A percentile compares a stretch with the other conserved stretches of the same genome.
phyloP scores from a whole-genome alignment of 768 basidiomycete genomes.

The Leccinum pellstonianum region DNA sequence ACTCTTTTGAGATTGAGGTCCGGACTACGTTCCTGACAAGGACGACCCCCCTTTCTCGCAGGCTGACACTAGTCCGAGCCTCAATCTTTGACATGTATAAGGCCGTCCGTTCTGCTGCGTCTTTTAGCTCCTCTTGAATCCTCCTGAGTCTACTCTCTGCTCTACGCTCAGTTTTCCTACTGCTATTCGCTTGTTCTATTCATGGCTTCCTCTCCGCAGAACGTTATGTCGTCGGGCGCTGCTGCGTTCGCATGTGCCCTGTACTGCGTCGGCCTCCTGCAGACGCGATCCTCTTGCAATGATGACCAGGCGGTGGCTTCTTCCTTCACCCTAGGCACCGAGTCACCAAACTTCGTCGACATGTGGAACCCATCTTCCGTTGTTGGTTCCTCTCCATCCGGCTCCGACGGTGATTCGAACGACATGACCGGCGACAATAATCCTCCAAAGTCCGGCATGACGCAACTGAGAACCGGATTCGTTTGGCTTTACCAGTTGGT shows the following conservation, averaged over 20 bases:
- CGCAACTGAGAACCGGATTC: constrained; percentile 7
- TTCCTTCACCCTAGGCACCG: neutral
- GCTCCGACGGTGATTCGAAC: neutral
- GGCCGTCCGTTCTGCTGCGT: neutral
- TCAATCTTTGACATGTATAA: neutral
- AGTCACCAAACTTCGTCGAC: neutral
- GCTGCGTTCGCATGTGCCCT: constrained; percentile 3
- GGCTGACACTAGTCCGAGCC: neutral
- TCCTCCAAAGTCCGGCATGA: neutral
- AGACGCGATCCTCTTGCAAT: neutral
- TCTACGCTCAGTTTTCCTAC: neutral
- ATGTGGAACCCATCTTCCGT: neutral
- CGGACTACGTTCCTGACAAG: neutral
- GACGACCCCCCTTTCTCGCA: neutral
- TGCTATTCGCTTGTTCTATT: constrained; percentile 1
- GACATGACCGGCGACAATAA: neutral
- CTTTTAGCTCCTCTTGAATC: neutral
- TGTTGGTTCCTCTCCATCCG: neutral
- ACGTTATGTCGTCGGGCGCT: neutral
- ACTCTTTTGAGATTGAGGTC: neutral
- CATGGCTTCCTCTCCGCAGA: constrained; percentile 4
- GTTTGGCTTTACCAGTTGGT: constrained; percentile 10
- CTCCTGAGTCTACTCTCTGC: neutral
- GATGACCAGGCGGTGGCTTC: neutral
- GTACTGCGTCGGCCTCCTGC: constrained; percentile 1